These are phyloP conservation scores for Schizosaccharomyces versatilis DNA, from an alignment of 1,139 yeast genomes.

Conservation along the genomic window DNA sequence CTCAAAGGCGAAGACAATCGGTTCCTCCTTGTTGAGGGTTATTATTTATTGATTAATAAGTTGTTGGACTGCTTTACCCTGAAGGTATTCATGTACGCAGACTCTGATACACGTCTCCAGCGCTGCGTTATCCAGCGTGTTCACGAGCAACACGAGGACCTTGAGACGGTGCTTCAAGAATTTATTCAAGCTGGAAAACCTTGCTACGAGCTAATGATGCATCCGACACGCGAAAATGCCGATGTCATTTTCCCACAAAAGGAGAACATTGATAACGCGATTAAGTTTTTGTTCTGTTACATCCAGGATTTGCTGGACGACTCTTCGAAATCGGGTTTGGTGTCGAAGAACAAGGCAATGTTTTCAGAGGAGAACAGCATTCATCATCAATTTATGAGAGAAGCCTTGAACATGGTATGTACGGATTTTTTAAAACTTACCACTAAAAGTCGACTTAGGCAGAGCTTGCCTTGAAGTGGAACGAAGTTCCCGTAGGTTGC, in stretches of 20 bases:
- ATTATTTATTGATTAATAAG: not conserved
- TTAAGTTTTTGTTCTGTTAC: not conserved
- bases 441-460: slow-evolving; percentile 21
- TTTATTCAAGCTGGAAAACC: not conserved
- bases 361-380: not conserved
- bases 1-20: not conserved
- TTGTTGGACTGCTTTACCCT: not conserved
- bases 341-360: too few relatives aligned
- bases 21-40: not conserved
- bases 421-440: not conserved
- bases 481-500: slow-evolving; percentile 61
- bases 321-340: not conserved
- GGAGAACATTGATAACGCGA: not conserved
- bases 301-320: not conserved
- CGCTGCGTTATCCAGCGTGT: not conserved
- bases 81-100: not conserved
- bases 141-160: not conserved
- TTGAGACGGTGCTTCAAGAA: not conserved
- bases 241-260: not conserved
- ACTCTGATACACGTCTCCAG: not conserved
- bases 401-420: not conserved
- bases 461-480: slow-evolving; percentile 29
- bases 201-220: not conserved
- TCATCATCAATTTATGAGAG: not conserved
- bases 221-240: slow-evolving; percentile 1